A percentile compares a stretch with the other conserved stretches of the same genome.
These are phyloP conservation scores for Evernia prunastri DNA, from an alignment of 495 filamentous ascomycete species.

Conservation along the genomic window DNA sequence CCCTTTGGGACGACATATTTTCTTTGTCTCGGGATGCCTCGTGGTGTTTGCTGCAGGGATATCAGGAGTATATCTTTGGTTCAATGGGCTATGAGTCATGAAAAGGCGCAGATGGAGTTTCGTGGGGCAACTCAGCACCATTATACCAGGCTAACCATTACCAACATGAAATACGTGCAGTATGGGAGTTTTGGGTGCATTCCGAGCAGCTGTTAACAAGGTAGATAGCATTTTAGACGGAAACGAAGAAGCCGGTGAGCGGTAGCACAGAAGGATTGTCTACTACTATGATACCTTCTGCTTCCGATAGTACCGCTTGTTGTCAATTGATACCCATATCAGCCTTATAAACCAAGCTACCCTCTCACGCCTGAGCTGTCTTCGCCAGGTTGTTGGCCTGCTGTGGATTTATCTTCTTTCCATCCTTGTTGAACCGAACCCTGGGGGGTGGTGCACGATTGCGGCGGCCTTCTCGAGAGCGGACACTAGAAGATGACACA, in stretches of 20 bases:
- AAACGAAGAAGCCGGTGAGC: conserved; percentile 2
- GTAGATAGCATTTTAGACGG: neutral
- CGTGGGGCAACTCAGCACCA: neutral
- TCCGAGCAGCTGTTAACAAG: neutral
- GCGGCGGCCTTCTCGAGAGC: conserved; percentile 91
- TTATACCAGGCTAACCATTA: neutral
- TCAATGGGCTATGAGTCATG: neutral
- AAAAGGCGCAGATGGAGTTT: conserved; percentile 9
- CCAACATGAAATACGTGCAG: neutral
- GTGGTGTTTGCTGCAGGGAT: conserved; percentile 15
- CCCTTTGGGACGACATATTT: conserved; percentile 9
- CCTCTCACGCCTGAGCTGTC: conserved; percentile 45
- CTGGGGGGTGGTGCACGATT: conserved; percentile 97
- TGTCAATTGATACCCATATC: neutral
- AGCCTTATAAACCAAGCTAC: neutral
- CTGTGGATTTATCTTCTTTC: conserved; percentile 98
- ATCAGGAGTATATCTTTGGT: conserved; percentile 12
- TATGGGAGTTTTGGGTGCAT: neutral
- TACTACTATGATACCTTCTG: neutral
- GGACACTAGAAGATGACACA: conserved; percentile 59
- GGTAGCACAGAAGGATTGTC: neutral
- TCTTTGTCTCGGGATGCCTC: conserved; percentile 14
- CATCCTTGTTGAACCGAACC: conserved; percentile 99
- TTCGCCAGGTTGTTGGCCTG: conserved; percentile 53
- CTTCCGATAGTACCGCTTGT: neutral